Conservation (phyloP, 169 alveolate genomes). For the Babesia ovis region DNA sequence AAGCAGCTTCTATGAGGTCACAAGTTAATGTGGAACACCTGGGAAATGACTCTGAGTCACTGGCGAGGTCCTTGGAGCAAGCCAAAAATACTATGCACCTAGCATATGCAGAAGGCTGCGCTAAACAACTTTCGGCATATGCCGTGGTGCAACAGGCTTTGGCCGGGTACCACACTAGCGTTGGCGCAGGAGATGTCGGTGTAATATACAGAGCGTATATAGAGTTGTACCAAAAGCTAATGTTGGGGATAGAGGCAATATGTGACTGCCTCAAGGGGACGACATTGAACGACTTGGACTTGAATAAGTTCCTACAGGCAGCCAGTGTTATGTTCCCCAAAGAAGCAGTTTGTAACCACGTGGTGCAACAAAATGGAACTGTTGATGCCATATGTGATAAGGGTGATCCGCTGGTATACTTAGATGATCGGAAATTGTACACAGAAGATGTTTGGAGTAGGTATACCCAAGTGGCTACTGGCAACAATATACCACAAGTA, state of each 20-base stretch:
- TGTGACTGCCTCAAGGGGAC: slow-evolving; percentile 46
- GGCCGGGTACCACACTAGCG: slow-evolving; percentile 11
- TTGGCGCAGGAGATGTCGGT: slow-evolving; percentile 14
- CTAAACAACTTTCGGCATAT: slow-evolving; percentile 23
- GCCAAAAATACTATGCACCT: slow-evolving; percentile 44
- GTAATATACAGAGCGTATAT: slow-evolving; percentile 32
- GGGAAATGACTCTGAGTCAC: slow-evolving; percentile 8
- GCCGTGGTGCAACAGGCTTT: slow-evolving; percentile 30
- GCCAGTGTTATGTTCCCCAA: slow-evolving; percentile 34
- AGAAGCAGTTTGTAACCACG: slow-evolving; percentile 28
- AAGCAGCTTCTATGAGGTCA: slow-evolving; percentile 7
- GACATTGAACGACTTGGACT: slow-evolving; percentile 50
- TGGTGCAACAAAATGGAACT: slow-evolving; percentile 1
- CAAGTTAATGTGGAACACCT: slow-evolving; percentile 15
- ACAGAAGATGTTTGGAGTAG: slow-evolving; percentile 39
- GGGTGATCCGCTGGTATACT: slow-evolving; percentile 56
- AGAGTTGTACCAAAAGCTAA: slow-evolving; percentile 29
- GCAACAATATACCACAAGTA: slow-evolving; percentile 15
- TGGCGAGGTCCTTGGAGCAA: slow-evolving; percentile 41
- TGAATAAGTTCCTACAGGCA: slow-evolving; percentile 55
- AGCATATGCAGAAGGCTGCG: slow-evolving; percentile 41
- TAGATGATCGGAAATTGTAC: slow-evolving; percentile 64
- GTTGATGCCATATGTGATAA: slow-evolving; percentile 16
- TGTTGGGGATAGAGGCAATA: slow-evolving; percentile 34
- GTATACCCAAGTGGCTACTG: neutral